Evolutionary conservation across 2,329 filamentous ascomycete species (phyloP).

Genomic region (Curvularia lunata): DNA sequence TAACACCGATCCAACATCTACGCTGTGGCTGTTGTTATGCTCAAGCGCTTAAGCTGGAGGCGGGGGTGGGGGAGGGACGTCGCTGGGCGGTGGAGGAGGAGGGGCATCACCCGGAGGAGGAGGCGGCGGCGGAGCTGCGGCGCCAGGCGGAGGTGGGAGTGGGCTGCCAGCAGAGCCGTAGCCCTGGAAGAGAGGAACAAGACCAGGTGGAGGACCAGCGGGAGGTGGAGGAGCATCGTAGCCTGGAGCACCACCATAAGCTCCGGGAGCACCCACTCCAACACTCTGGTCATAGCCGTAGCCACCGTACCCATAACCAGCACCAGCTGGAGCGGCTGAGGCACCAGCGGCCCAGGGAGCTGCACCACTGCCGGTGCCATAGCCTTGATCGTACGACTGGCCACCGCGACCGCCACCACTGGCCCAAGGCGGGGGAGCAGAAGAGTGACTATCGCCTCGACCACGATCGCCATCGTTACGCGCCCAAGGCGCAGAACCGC

Average conservation of each 20-base stretch:
- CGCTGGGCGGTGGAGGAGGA: constrained; percentile 63
- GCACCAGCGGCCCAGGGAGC: constrained; percentile 51
- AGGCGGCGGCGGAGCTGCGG: constrained; percentile 67
- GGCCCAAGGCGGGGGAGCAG: constrained; percentile 51
- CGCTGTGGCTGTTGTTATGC: background rate
- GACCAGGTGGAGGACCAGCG: constrained; percentile 58
- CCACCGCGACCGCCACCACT: constrained; percentile 42
- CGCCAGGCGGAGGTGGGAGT: constrained; percentile 65
- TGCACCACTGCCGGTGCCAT: constrained; percentile 42
- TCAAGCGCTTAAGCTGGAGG: constrained; percentile 31
- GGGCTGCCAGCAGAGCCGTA: constrained; percentile 62
- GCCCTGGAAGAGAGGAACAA: constrained; percentile 72
- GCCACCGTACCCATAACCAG: constrained; percentile 53
- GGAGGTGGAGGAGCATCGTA: constrained; percentile 51
- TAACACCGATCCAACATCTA: constrained; percentile 3
- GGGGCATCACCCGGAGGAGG: constrained; percentile 62
- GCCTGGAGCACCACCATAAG: constrained; percentile 54
- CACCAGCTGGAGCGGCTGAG: constrained; percentile 39
- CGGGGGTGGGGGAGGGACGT: constrained; percentile 59
- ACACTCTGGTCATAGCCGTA: constrained; percentile 43
- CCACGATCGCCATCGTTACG: constrained; percentile 53
- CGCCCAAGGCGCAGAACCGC: constrained; percentile 81
- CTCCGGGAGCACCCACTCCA: constrained; percentile 43
- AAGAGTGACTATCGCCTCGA: constrained; percentile 47
- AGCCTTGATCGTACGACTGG: constrained; percentile 38